A percentile compares a stretch with the other conserved stretches of the same genome.
phyloP scores from a whole-genome alignment of 2,329 filamentous ascomycete genomes.

The Tolypocladium endophyticum region DNA sequence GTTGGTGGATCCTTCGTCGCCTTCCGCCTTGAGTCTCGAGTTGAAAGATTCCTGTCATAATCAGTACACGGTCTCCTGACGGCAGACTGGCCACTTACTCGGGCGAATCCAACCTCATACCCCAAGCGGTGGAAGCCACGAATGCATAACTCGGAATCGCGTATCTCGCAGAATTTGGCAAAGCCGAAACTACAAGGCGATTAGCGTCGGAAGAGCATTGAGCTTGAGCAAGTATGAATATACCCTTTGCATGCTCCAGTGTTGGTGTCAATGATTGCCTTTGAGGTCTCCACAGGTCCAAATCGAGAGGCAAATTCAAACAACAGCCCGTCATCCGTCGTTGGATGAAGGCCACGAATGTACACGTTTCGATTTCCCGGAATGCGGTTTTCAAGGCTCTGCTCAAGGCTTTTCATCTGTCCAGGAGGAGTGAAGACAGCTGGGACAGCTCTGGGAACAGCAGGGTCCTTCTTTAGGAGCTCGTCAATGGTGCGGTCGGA shows the following conservation, averaged over 20 bases:
- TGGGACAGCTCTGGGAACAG: constrained; percentile 79
- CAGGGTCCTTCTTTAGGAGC: constrained; percentile 63
- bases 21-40: constrained; percentile 90
- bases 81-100: constrained; percentile 43
- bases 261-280: constrained; percentile 93
- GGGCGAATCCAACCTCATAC: constrained; percentile 95
- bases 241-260: constrained; percentile 96
- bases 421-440: constrained; percentile 79
- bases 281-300: constrained; percentile 89
- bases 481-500: constrained; percentile 48
- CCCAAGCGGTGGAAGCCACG: constrained; percentile 88
- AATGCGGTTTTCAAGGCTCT: constrained; percentile 86
- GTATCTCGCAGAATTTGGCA: constrained; percentile 82
- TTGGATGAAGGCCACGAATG: constrained; percentile 89
- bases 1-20: constrained; percentile 83
- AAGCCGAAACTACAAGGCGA: constrained; percentile 71
- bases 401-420: constrained; percentile 80
- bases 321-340: constrained; percentile 86
- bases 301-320: constrained; percentile 77
- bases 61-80: constrained; percentile 11
- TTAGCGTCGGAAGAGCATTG: constrained; percentile 1
- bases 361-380: constrained; percentile 95
- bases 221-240: neutral
- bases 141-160: constrained; percentile 91
- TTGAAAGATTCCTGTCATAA: constrained; percentile 80